Conservation (phyloP, 139 green algal species). For the Dunaliella primolecta region DNA sequence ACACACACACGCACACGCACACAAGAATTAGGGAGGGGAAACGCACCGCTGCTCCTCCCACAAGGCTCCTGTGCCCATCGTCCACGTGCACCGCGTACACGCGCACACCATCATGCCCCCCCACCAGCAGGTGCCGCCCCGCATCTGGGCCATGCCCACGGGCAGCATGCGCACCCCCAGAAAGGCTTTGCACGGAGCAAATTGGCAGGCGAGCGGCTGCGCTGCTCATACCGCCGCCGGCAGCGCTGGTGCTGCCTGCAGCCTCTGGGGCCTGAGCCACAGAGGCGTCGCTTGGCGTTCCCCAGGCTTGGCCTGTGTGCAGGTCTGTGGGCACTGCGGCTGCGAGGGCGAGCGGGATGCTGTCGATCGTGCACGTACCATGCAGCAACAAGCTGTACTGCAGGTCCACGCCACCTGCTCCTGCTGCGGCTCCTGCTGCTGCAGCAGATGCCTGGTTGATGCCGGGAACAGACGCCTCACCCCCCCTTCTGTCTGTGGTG, state of each 20-base stretch:
- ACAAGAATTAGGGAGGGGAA: no score
- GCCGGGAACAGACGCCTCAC: no score
- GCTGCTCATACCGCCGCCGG: no score
- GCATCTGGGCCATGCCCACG: not conserved
- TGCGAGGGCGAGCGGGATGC: not conserved
- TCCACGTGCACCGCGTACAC: not conserved
- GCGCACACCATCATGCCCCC: not conserved
- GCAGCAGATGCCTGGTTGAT: no score
- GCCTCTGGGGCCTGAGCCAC: no score
- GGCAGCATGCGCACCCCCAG: not conserved
- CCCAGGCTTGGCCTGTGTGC: no score
- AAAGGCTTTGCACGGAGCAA: no score
- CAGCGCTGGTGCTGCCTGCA: no score
- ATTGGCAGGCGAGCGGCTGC: no score
- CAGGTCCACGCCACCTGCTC: not conserved
- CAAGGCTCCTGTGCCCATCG: not conserved
- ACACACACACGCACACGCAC: not conserved
- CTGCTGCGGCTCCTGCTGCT: no score
- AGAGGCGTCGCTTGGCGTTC: no score
- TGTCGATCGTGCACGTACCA: not conserved
- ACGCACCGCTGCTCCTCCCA: not conserved
- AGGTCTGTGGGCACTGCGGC: not conserved
- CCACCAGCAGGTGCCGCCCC: not conserved
- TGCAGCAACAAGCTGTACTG: constrained; percentile 7
- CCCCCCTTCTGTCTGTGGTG: no score